These are phyloP conservation scores for Scleroderma bovista DNA, from an alignment of 768 basidiomycete genomes.

Conservation along the genomic window DNA sequence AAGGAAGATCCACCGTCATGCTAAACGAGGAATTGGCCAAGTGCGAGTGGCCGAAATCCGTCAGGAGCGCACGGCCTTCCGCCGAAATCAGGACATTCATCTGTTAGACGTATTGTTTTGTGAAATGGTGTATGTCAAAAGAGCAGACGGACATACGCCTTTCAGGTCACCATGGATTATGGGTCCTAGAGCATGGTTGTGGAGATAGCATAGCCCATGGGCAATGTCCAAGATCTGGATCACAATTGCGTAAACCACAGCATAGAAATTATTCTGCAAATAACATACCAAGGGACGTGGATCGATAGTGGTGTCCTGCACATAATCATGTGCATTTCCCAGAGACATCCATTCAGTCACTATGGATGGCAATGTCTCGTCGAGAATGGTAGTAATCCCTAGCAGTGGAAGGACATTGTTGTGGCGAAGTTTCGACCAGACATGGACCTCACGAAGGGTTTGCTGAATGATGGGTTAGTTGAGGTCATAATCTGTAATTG, in stretches of 20 bases:
- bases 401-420: constrained; percentile 16
- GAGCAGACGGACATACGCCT: not conserved
- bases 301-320: not conserved
- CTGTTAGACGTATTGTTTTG: not conserved
- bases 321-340: not conserved
- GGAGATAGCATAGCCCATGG: not conserved
- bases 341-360: not conserved
- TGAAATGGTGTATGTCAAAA: not conserved
- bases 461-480: constrained; percentile 1
- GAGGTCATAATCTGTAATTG: too few species aligned
- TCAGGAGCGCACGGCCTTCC: not conserved
- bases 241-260: not conserved
- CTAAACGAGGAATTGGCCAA: not conserved
- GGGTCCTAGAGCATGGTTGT: not conserved
- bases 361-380: constrained; percentile 13
- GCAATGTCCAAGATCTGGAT: not conserved
- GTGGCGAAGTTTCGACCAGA: constrained; percentile 14
- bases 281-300: not conserved
- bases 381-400: constrained; percentile 9
- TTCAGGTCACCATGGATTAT: not conserved
- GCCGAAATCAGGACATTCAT: not conserved
- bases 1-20: not conserved
- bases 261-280: not conserved
- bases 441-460: constrained; percentile 13
- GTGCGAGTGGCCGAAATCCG: not conserved